phyloP scores from a whole-genome alignment of 164 flowering plant genomes.

The Piper betle region DNA sequence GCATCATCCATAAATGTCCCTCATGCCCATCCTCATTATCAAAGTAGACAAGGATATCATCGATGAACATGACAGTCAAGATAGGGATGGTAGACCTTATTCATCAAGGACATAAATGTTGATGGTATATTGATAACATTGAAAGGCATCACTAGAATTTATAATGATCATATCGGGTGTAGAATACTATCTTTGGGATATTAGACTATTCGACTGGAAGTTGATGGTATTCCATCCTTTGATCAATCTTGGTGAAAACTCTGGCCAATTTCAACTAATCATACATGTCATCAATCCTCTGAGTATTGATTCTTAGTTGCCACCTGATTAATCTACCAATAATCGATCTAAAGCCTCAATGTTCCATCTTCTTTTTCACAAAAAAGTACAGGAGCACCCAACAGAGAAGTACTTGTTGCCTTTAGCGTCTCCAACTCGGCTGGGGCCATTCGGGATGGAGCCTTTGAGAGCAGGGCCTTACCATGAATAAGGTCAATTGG shows the following conservation, averaged over 20 bases:
- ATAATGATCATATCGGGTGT: not conserved
- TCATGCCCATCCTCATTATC: too few species aligned
- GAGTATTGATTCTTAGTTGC: not conserved
- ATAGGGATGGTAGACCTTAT: too few species aligned
- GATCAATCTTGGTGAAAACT: not conserved
- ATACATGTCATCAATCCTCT: not conserved
- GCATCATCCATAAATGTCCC: too few species aligned
- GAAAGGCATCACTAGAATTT: not conserved
- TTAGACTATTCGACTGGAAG: not conserved
- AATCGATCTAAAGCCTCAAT: not conserved
- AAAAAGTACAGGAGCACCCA: not conserved
- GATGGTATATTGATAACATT: not conserved
- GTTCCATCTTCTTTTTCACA: slow-evolving; percentile 1
- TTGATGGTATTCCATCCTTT: not conserved
- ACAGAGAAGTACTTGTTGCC: not conserved
- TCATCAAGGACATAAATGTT: not conserved
- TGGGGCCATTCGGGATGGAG: too few species aligned
- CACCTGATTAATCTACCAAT: not conserved
- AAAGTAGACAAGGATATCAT: too few species aligned
- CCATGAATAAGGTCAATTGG: too few species aligned
- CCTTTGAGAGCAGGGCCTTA: too few species aligned
- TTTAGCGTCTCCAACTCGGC: too few species aligned
- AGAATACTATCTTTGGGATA: not conserved
- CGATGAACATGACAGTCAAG: too few species aligned
- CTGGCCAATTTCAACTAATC: not conserved